Evolutionary conservation across 225 moss, liverwort and hornwort species (phyloP).

Genomic region (Marchantia paleacea): DNA sequence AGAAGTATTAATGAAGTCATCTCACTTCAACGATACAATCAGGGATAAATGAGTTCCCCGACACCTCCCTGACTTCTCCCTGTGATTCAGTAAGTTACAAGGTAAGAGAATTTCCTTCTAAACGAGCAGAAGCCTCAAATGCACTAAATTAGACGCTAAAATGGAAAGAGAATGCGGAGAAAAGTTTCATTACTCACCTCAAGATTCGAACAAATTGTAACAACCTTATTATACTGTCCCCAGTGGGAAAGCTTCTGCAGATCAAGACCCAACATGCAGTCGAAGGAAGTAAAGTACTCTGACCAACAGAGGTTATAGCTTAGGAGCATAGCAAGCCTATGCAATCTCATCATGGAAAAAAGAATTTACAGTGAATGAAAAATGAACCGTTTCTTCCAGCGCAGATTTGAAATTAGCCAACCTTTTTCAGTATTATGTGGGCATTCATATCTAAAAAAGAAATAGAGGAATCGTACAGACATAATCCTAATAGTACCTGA

Average conservation of each 20-base stretch:
- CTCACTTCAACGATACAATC: not conserved
- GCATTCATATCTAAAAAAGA: not conserved
- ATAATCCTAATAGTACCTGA: conserved; percentile 35
- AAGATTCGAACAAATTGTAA: conserved; percentile 65
- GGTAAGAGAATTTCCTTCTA: not conserved
- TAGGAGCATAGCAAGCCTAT: too few relatives aligned
- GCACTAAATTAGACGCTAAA: too few relatives aligned
- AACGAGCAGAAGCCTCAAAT: not conserved
- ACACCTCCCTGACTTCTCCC: not conserved
- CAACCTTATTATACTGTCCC: conserved; percentile 50
- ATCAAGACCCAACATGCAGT: not conserved
- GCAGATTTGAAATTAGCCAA: too few relatives aligned
- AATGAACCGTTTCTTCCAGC: too few relatives aligned
- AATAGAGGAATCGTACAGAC: too few relatives aligned
- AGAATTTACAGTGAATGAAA: too few relatives aligned
- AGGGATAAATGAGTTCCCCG: not conserved
- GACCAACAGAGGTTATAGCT: too few relatives aligned
- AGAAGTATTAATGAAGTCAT: not conserved
- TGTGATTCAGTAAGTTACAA: not conserved
- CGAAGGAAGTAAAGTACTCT: too few relatives aligned
- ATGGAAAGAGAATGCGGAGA: not conserved
- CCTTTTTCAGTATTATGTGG: too few relatives aligned
- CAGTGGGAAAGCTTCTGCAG: conserved; percentile 38
- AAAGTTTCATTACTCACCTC: conserved; percentile 33
- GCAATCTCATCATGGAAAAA: too few relatives aligned